Conservation (phyloP, 2,329 filamentous ascomycete species). For the Penicillium vulpinum region DNA sequence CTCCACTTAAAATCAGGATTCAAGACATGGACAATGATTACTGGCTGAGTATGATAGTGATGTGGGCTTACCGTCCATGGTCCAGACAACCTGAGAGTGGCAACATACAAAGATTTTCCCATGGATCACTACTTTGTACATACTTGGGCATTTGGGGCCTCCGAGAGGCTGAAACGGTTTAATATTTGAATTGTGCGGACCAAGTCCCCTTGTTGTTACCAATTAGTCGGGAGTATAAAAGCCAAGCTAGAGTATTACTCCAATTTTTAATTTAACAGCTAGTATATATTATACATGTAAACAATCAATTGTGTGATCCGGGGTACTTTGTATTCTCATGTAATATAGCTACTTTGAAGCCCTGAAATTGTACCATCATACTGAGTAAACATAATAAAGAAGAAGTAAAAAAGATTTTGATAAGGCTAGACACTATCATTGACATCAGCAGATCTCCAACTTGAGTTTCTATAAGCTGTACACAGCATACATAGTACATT, state of each 20-base stretch:
- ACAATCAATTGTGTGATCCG: background rate
- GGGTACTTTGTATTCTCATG: background rate
- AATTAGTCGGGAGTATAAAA: background rate
- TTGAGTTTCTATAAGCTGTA: background rate
- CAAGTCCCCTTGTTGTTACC: background rate
- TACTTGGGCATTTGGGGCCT: no score
- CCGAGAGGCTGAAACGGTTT: background rate
- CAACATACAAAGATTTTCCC: background rate
- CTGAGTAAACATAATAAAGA: background rate
- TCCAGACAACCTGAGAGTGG: background rate
- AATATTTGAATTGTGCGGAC: background rate
- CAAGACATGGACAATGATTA: conserved; percentile 3
- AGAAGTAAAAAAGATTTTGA: background rate
- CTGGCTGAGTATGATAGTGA: conserved; percentile 3
- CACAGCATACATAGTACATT: background rate
- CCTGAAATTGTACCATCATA: no score
- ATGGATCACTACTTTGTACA: background rate
- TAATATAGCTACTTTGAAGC: background rate
- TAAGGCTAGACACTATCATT: background rate
- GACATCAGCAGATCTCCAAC: background rate
- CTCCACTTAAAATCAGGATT: conserved; percentile 10
- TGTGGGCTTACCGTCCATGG: background rate
- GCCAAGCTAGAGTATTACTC: background rate
- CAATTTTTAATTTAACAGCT: background rate
- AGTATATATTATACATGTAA: background rate